Percentiles rank a stretch among this genome's conserved stretches.
phyloP scores from a whole-genome alignment of 2,329 filamentous ascomycete species.

The Colletotrichum sp. region DNA sequence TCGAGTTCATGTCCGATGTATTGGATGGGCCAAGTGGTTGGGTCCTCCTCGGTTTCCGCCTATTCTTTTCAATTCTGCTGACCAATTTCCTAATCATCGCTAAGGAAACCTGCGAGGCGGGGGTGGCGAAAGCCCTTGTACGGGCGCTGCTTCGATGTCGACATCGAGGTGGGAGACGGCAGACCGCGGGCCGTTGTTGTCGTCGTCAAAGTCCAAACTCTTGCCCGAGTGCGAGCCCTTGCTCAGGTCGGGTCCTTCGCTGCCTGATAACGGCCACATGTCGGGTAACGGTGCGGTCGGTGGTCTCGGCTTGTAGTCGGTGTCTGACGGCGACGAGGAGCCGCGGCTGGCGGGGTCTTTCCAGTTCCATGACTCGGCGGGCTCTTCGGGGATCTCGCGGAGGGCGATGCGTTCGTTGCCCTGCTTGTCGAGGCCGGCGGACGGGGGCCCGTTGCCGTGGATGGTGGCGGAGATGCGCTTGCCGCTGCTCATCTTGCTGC shows the following conservation, averaged over 20 bases:
- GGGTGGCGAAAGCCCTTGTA: constrained; percentile 10
- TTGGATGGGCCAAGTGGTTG: neutral
- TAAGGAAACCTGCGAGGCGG: constrained; percentile 15
- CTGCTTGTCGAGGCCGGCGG: constrained; percentile 8
- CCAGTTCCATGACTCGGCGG: neutral
- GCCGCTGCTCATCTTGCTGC: constrained; percentile 17
- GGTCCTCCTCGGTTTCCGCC: neutral
- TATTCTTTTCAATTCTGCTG: neutral
- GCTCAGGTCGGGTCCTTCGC: neutral
- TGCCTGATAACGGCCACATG: constrained; percentile 14
- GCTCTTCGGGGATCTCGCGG: constrained; percentile 21
- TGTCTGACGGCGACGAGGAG: neutral
- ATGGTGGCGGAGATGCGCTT: constrained; percentile 5
- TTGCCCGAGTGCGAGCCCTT: neutral
- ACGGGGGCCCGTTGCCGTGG: neutral
- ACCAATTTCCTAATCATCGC: neutral
- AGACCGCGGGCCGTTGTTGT: neutral
- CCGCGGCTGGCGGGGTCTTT: neutral
- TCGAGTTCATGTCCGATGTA: neutral
- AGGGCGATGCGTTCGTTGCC: constrained; percentile 19
- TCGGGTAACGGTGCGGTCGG: constrained; percentile 11
- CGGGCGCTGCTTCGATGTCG: neutral
- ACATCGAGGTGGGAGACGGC: neutral
- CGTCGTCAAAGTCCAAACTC: constrained; percentile 6
- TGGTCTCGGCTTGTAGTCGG: constrained; percentile 11